Percentiles rank a stretch among this genome's conserved stretches.
Conservation (phyloP, 139 green algal species). For the Tetratostichococcus sp. region DNA sequence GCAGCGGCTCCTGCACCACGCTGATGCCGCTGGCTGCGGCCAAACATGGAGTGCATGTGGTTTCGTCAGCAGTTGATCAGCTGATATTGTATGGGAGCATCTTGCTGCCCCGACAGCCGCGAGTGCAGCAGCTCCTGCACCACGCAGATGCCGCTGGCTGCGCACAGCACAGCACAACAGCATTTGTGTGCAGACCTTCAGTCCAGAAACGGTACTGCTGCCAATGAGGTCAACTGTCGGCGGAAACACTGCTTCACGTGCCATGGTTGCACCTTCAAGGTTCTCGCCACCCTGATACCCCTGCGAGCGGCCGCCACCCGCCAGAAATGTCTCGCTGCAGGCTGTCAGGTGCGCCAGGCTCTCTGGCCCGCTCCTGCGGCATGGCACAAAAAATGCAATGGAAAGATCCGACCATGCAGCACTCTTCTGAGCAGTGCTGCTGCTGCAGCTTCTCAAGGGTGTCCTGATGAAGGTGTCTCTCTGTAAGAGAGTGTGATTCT, state of each 20-base stretch:
- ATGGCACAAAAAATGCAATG: too few species aligned
- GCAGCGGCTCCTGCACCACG: background rate
- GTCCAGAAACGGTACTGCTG: too few species aligned
- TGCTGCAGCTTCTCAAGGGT: too few species aligned
- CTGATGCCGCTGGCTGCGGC: background rate
- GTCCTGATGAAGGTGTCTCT: too few species aligned
- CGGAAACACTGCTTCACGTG: too few species aligned
- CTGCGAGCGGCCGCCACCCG: background rate
- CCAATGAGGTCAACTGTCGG: too few species aligned
- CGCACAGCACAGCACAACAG: too few species aligned
- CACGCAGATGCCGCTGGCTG: background rate
- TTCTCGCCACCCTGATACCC: background rate
- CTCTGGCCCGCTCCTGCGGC: conserved; percentile 23
- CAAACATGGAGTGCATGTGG: background rate
- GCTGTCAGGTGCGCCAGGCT: conserved; percentile 20
- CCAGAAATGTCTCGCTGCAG: conserved; percentile 21
- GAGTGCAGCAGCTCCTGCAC: background rate
- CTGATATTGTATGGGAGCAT: too few species aligned
- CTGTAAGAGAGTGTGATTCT: too few species aligned
- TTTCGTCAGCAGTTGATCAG: too few species aligned
- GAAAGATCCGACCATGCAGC: too few species aligned
- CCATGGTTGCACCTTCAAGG: background rate
- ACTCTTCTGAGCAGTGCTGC: too few species aligned
- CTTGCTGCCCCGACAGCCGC: background rate
- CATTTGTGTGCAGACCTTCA: background rate